Conservation (phyloP, 345 rosid genomes). For the Clarkia xantiana region DNA sequence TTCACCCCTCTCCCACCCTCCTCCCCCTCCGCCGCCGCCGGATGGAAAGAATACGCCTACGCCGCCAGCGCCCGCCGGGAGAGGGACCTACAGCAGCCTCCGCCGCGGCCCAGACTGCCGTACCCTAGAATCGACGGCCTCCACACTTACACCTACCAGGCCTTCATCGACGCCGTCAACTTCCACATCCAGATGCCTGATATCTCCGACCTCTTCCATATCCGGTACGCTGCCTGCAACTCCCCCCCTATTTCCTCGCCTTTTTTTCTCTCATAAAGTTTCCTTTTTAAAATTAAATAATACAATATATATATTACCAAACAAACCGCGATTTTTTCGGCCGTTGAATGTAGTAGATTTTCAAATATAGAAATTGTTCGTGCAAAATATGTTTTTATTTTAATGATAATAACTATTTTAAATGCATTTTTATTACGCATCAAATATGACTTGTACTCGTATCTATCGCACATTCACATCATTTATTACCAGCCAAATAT, state of each 20-base stretch:
- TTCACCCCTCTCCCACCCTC: constrained; percentile 25
- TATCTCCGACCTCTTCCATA: constrained; percentile 36
- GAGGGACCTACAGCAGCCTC: constrained; percentile 4
- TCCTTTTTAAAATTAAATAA: not conserved
- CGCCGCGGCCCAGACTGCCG: constrained; percentile 26
- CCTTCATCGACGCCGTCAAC: constrained; percentile 43
- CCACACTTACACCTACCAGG: constrained; percentile 35
- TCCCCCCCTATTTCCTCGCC: not conserved
- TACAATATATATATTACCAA: not conserved
- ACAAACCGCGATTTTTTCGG: not conserved
- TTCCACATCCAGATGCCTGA: constrained; percentile 33
- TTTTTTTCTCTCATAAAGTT: not conserved
- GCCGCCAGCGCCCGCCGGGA: not conserved
- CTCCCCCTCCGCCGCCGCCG: not conserved
- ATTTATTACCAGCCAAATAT: too few species aligned
- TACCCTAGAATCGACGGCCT: constrained; percentile 50
- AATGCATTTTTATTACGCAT: too few species aligned
- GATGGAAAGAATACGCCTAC: constrained; percentile 36
- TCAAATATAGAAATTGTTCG: too few species aligned
- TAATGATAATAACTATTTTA: too few species aligned
- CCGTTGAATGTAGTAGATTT: too few species aligned
- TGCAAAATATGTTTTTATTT: too few species aligned
- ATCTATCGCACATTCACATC: too few species aligned
- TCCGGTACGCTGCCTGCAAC: constrained; percentile 16
- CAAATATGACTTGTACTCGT: too few species aligned